Evolutionary conservation across 1,284 basidiomycete genomes (phyloP).

Genomic region (Pascua guehoae): DNA sequence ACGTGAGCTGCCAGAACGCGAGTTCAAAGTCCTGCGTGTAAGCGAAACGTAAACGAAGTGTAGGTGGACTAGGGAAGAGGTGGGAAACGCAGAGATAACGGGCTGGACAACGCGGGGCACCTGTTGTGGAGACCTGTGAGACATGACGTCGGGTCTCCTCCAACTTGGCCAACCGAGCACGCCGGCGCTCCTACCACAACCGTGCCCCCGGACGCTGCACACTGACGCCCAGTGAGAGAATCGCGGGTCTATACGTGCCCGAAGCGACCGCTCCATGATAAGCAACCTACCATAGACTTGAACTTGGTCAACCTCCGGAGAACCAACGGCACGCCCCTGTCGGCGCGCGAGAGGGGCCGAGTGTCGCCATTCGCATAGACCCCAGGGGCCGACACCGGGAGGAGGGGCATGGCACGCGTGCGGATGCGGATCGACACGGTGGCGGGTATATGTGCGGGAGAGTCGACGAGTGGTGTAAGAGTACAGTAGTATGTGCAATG

Average conservation of each 20-base stretch:
- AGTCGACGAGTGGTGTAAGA: too few relatives aligned
- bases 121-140: too few relatives aligned
- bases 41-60: conserved; percentile 2
- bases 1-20: conserved; percentile 88
- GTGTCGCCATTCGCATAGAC: conserved; percentile 1
- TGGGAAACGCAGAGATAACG: too few relatives aligned
- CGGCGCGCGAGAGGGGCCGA: conserved; percentile 5
- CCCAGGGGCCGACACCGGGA: background rate
- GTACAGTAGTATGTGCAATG: too few relatives aligned
- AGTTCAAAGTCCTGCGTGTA: conserved; percentile 79
- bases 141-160: background rate
- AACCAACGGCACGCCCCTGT: conserved; percentile 60
- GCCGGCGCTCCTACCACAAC: background rate
- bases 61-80: too few relatives aligned
- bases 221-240: too few relatives aligned
- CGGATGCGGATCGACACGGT: too few relatives aligned
- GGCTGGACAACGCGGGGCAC: too few relatives aligned
- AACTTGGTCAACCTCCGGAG: conserved; percentile 72
- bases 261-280: background rate
- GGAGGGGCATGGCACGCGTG: too few relatives aligned
- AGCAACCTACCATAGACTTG: conserved; percentile 70
- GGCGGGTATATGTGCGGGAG: too few relatives aligned
- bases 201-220: too few relatives aligned
- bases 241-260: background rate
- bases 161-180: background rate